Evolutionary conservation across 2,329 filamentous ascomycete genomes (phyloP).

Genomic region (Zarea fungicola): DNA sequence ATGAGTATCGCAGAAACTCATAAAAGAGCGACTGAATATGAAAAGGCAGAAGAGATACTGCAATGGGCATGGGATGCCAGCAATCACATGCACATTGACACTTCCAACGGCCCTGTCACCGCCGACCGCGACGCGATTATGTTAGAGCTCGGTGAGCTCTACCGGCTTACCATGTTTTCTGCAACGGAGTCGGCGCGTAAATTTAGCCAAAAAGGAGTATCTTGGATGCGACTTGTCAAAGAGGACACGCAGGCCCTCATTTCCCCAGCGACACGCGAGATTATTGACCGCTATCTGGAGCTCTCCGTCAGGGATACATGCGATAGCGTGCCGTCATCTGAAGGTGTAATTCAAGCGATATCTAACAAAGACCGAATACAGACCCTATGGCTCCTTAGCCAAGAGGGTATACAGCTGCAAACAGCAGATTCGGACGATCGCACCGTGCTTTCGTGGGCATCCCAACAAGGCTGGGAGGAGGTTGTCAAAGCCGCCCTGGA

Average conservation of each 20-base stretch:
- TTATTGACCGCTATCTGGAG: not conserved
- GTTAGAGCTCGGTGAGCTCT: not conserved
- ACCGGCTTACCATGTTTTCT: too few species aligned
- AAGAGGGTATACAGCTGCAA: not conserved
- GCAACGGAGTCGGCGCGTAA: not conserved
- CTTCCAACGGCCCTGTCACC: too few species aligned
- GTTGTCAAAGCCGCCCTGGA: not conserved
- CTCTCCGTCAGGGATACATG: not conserved
- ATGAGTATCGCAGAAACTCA: not conserved
- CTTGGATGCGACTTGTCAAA: not conserved
- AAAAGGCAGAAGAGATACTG: not conserved
- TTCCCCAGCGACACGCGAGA: too few species aligned
- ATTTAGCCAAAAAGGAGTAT: not conserved
- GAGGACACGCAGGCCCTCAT: too few species aligned
- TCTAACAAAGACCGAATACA: not conserved
- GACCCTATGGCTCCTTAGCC: not conserved
- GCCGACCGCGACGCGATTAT: not conserved
- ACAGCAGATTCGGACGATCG: not conserved
- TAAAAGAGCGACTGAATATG: not conserved
- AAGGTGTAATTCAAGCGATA: not conserved
- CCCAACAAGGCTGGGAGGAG: not conserved
- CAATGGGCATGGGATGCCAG: not conserved
- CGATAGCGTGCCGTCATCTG: not conserved
- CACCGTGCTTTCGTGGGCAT: conserved; percentile 1
- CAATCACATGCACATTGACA: too few species aligned